A percentile compares a stretch with the other conserved stretches of the same genome.
These are phyloP conservation scores for Psidium guajava DNA, from an alignment of 345 rosid species.

Conservation along the genomic window DNA sequence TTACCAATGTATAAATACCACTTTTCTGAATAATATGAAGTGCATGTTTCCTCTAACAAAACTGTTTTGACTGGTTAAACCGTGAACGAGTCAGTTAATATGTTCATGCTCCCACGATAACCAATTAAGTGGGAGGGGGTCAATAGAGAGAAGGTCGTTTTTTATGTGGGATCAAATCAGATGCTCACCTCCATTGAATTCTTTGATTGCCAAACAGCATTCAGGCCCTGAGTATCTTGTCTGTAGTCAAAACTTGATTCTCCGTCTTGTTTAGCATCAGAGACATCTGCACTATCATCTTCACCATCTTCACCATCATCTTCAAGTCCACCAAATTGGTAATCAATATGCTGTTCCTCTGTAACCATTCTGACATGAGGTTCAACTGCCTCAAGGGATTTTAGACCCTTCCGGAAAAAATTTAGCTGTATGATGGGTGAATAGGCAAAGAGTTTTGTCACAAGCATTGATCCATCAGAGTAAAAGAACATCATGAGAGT, in stretches of 20 bases:
- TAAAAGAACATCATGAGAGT: background rate
- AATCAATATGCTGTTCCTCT: slow-evolving; percentile 79
- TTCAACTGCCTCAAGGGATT: slow-evolving; percentile 79
- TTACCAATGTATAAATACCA: too few species aligned
- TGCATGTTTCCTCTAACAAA: too few species aligned
- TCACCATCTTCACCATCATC: slow-evolving; percentile 50
- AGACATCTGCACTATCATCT: slow-evolving; percentile 30
- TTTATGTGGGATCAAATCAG: background rate
- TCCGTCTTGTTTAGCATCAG: slow-evolving; percentile 36
- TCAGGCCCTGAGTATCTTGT: slow-evolving; percentile 28
- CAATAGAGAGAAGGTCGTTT: background rate
- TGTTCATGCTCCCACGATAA: background rate
- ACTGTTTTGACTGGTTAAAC: background rate
- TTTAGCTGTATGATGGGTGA: slow-evolving; percentile 38
- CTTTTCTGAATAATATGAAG: too few species aligned
- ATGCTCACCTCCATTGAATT: slow-evolving; percentile 61
- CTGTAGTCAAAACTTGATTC: slow-evolving; percentile 86
- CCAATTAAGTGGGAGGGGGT: background rate
- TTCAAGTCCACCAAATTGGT: slow-evolving; percentile 55
- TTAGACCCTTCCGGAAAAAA: slow-evolving; percentile 72
- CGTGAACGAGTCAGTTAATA: background rate
- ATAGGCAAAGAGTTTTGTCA: background rate
- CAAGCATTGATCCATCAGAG: background rate
- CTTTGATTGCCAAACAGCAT: slow-evolving; percentile 41
- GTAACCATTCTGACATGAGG: slow-evolving; percentile 51